phyloP scores from a whole-genome alignment of 2,329 filamentous ascomycete species.

The Karstenula rhodostoma region DNA sequence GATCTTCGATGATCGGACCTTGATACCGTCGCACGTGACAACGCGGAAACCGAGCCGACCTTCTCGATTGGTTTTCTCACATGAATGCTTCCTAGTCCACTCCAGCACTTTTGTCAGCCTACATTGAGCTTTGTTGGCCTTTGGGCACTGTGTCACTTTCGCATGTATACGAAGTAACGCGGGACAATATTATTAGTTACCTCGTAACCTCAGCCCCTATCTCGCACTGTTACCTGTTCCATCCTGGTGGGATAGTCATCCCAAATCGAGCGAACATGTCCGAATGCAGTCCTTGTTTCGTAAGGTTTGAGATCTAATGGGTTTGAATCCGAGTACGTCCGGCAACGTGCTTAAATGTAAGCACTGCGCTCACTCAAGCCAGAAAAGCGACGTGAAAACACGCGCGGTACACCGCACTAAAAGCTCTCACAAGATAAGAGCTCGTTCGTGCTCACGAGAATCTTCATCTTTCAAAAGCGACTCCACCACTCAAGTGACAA shows the following conservation, averaged over 20 bases:
- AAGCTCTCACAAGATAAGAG: not conserved
- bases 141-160: not conserved
- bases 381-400: not conserved
- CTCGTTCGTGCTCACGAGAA: not conserved
- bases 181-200: not conserved
- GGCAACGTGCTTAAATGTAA: not conserved
- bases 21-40: not conserved
- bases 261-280: not conserved
- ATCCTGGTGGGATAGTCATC: not conserved
- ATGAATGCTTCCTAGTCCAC: not conserved
- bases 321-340: not conserved
- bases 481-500: not conserved
- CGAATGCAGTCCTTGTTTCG: not conserved
- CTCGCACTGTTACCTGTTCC: not conserved
- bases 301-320: not conserved
- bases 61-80: not conserved
- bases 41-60: too few species aligned
- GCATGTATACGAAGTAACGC: not conserved
- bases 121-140: not conserved
- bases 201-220: not conserved
- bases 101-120: not conserved
- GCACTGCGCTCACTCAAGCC: not conserved
- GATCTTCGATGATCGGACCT: not conserved
- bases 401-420: not conserved
- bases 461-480: too few species aligned